Conservation (phyloP, 306 rosid genomes). For the Quercus bicolor region DNA sequence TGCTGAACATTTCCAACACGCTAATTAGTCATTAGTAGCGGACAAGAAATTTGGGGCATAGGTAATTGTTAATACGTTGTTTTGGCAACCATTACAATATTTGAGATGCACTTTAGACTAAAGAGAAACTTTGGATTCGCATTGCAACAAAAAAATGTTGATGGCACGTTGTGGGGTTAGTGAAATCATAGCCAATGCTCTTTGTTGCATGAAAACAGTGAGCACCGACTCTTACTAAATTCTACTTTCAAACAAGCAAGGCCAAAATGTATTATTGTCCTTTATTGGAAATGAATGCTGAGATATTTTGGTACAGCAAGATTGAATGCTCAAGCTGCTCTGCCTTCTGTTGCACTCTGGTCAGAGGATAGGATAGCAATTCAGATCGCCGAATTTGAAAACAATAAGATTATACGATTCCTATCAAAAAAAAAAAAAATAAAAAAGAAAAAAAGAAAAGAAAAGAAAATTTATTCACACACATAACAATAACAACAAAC, state of each 20-base stretch:
- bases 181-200: neutral
- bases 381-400: neutral
- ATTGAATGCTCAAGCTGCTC: conserved; percentile 23
- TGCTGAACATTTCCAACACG: too few species aligned
- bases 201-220: neutral
- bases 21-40: too few species aligned
- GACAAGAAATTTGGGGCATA: too few species aligned
- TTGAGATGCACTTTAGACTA: neutral
- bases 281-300: conserved; percentile 30
- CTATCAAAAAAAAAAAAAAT: too few species aligned
- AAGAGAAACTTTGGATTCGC: neutral
- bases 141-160: neutral
- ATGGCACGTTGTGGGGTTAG: neutral
- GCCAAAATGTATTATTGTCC: conserved; percentile 32
- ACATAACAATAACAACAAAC: neutral
- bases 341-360: conserved; percentile 11
- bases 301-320: conserved; percentile 19
- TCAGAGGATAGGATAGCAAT: conserved; percentile 9
- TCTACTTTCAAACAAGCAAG: conserved; percentile 26
- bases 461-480: too few species aligned
- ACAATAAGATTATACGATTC: neutral
- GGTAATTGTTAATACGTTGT: neutral
- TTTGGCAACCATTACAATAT: neutral
- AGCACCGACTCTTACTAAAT: neutral
- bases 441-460: fast-evolving